These are phyloP conservation scores for Vigna hirtella DNA, from an alignment of 306 rosid species.

Conservation along the genomic window DNA sequence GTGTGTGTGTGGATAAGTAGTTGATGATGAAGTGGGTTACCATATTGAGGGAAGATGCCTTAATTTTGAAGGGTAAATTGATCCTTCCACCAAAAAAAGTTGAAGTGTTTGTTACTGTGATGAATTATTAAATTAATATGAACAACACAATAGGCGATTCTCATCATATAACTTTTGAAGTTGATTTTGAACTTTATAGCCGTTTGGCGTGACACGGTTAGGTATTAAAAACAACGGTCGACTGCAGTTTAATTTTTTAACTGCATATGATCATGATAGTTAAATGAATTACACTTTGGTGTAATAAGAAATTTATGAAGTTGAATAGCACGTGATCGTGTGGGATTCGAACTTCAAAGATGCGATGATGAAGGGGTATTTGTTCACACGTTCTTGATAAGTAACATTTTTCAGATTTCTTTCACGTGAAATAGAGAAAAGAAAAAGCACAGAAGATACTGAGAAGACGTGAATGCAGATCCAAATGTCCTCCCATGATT, in stretches of 20 bases:
- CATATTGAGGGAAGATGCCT: neutral
- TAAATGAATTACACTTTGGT: neutral
- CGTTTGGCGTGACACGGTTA: neutral
- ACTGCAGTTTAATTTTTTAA: neutral
- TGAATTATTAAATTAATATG: neutral
- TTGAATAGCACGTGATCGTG: neutral
- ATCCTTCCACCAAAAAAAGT: neutral
- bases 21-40: neutral
- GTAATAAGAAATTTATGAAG: neutral
- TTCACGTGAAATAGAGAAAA: neutral
- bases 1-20: neutral
- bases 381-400: neutral
- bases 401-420: neutral
- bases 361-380: neutral
- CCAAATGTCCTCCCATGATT: neutral
- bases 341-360: neutral
- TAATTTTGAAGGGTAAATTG: neutral
- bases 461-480: neutral
- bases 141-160: slow-evolving; percentile 26
- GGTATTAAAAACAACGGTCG: neutral
- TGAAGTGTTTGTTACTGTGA: neutral
- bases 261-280: neutral
- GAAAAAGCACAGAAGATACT: neutral
- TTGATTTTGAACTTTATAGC: slow-evolving; percentile 3
- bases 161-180: neutral